Conservation (phyloP, 768 basidiomycete species). For the Russula lepida region DNA sequence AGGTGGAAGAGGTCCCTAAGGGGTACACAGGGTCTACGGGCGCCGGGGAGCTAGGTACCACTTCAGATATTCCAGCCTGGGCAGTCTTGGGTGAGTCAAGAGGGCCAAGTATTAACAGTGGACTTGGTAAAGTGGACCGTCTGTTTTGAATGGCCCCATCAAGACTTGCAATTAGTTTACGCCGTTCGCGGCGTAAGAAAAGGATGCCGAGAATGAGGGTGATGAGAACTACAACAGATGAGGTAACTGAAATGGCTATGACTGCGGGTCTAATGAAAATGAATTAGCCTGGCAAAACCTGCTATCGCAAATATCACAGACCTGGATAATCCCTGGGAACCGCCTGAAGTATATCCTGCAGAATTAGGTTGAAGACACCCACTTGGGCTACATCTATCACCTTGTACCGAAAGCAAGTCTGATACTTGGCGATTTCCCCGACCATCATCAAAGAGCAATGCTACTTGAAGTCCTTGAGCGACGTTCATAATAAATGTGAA, state of each 20-base stretch:
- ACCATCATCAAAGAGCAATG: constrained; percentile 40
- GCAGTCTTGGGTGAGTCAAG: background rate
- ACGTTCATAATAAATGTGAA: constrained; percentile 40
- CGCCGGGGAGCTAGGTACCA: background rate
- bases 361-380: constrained; percentile 23
- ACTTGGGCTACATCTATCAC: constrained; percentile 21
- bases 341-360: background rate
- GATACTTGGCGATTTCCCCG: constrained; percentile 35
- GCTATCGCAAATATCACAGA: background rate
- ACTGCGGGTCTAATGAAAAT: background rate
- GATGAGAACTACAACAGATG: background rate
- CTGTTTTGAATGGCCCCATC: background rate
- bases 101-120: background rate
- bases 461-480: constrained; percentile 30
- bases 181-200: constrained; percentile 7
- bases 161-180: background rate
- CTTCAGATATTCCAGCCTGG: background rate
- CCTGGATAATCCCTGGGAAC: background rate
- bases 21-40: constrained; percentile 11
- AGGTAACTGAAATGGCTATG: constrained; percentile 7
- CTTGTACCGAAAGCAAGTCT: constrained; percentile 35
- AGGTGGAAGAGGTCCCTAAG: background rate
- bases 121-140: background rate
- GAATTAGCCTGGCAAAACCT: background rate
- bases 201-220: constrained; percentile 5